Conservation (phyloP, 2,329 filamentous ascomycete species). For the Teratosphaeria viscida region DNA sequence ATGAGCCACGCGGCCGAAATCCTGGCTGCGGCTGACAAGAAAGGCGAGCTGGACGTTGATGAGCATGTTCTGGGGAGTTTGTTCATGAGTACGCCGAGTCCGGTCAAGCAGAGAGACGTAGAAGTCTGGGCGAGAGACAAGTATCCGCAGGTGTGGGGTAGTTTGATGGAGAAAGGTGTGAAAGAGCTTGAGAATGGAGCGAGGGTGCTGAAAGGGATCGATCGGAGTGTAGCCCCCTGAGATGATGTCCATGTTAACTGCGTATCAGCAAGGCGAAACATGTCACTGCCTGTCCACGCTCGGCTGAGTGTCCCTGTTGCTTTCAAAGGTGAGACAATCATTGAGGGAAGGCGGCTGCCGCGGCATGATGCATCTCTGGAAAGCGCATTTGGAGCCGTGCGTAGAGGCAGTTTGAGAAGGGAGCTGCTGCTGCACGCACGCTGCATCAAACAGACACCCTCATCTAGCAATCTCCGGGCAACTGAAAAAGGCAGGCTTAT, state of each 20-base stretch:
- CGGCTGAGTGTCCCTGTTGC: not conserved
- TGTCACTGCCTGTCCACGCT: not conserved
- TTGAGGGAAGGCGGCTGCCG: not conserved
- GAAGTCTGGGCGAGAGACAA: slow-evolving; percentile 61
- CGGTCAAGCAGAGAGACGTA: slow-evolving; percentile 52
- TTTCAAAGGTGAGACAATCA: not conserved
- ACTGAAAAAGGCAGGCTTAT: not conserved
- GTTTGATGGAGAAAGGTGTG: slow-evolving; percentile 46
- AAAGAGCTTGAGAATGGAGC: slow-evolving; percentile 8
- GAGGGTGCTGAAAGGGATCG: slow-evolving; percentile 7
- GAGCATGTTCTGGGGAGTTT: slow-evolving; percentile 65
- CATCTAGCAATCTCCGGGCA: not conserved
- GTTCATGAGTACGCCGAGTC: slow-evolving; percentile 60
- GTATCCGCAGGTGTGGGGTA: slow-evolving; percentile 59
- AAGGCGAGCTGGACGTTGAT: slow-evolving; percentile 58
- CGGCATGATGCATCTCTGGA: not conserved
- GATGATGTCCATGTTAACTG: not conserved
- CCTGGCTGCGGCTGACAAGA: slow-evolving; percentile 55
- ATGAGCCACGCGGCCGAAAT: slow-evolving; percentile 57
- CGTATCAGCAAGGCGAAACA: not conserved
- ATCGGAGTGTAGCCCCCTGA: slow-evolving; percentile 10
- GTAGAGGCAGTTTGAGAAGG: not conserved
- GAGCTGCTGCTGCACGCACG: not conserved
- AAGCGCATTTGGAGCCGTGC: not conserved
- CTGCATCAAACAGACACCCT: not conserved